Evolutionary conservation across 208 protist species (phyloP).

Genomic region (Leishmania turanica): DNA sequence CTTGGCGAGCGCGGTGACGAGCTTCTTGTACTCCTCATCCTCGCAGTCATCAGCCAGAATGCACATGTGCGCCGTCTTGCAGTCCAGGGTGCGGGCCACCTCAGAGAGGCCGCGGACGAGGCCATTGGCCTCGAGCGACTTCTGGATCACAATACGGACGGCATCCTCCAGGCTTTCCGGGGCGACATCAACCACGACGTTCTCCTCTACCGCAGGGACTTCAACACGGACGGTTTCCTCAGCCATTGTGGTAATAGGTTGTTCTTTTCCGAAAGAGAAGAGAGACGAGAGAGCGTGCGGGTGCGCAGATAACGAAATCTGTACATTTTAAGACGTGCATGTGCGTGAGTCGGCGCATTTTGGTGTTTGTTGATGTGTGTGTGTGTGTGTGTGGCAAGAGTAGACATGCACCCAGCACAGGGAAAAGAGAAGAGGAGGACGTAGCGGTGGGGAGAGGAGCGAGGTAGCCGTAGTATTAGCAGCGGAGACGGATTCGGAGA

Average conservation of each 20-base stretch:
- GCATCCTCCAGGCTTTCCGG: constrained; percentile 85
- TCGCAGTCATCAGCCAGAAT: constrained; percentile 93
- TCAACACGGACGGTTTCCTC: constrained; percentile 78
- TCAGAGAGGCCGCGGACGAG: constrained; percentile 90
- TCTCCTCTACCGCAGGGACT: constrained; percentile 62
- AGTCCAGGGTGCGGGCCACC: constrained; percentile 85
- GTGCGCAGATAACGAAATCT: constrained; percentile 34
- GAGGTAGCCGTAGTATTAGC: not conserved
- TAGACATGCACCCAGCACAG: not conserved
- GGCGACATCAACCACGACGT: constrained; percentile 56
- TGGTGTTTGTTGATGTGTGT: not conserved
- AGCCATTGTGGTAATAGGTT: constrained; percentile 63
- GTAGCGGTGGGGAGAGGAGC: not conserved
- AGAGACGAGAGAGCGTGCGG: constrained; percentile 3
- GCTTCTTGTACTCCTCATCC: constrained; percentile 93
- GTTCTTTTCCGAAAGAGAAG: constrained; percentile 21
- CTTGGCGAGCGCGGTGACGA: constrained; percentile 81
- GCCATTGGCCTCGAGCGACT: constrained; percentile 86
- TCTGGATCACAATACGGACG: constrained; percentile 87
- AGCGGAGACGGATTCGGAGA: not conserved
- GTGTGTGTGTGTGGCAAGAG: not conserved
- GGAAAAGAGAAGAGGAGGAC: not conserved
- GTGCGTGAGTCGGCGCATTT: not conserved
- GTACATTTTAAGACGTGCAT: constrained; percentile 4
- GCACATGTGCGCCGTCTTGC: constrained; percentile 84